A percentile compares a stretch with the other conserved stretches of the same genome.
phyloP scores from a whole-genome alignment of 2,329 filamentous ascomycete genomes.

The Cytospora piceicola region DNA sequence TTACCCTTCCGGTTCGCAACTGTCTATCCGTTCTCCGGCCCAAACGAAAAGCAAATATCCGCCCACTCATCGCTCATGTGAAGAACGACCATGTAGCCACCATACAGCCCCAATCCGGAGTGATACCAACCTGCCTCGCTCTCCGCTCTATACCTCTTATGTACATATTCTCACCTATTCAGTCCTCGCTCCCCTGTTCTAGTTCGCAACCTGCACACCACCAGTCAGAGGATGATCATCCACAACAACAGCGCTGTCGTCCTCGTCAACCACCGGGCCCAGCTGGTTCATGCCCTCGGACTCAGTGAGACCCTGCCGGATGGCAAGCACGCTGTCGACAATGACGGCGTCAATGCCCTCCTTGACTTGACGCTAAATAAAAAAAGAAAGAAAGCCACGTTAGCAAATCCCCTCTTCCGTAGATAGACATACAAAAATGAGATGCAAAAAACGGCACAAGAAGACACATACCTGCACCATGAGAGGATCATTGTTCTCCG shows the following conservation, averaged over 20 bases:
- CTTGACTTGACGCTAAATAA: slow-evolving; percentile 77
- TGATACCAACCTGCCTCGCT: not conserved
- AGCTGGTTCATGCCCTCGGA: slow-evolving; percentile 31
- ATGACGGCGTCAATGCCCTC: slow-evolving; percentile 98
- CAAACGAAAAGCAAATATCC: not conserved
- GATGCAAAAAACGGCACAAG: no score
- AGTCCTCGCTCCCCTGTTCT: not conserved
- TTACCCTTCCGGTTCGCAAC: not conserved
- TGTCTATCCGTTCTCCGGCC: not conserved
- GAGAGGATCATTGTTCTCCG: slow-evolving; percentile 81
- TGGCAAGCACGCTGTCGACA: slow-evolving; percentile 91
- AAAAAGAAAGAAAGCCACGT: slow-evolving; percentile 13
- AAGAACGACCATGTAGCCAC: not conserved
- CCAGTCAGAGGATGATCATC: slow-evolving; percentile 12
- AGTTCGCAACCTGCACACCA: slow-evolving; percentile 22
- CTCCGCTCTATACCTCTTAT: not conserved
- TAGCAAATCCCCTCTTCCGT: not conserved
- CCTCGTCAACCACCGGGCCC: slow-evolving; percentile 6
- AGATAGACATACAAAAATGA: not conserved
- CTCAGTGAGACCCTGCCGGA: slow-evolving; percentile 81
- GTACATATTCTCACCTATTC: not conserved
- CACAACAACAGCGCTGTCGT: slow-evolving; percentile 7
- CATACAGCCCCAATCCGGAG: slow-evolving; percentile 3
- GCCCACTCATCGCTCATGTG: not conserved
- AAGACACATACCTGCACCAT: slow-evolving; percentile 78